phyloP scores from a whole-genome alignment of 116 monocot species.

The Trichopus zeylanicus region DNA sequence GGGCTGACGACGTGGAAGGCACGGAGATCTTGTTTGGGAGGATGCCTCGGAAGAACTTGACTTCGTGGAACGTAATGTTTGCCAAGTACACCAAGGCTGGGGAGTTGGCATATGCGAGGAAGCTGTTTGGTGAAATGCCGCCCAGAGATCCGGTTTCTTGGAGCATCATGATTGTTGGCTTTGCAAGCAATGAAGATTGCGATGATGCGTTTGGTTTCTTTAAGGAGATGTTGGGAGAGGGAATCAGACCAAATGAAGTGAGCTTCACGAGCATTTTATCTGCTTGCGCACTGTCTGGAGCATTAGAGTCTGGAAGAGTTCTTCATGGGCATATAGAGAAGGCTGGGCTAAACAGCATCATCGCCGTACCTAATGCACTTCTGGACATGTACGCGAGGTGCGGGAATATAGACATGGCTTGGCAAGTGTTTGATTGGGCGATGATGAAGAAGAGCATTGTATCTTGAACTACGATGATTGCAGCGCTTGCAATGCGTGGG shows the following conservation, averaged over 20 bases:
- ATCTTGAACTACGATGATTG: slow-evolving; percentile 69
- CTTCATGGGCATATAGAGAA: slow-evolving; percentile 36
- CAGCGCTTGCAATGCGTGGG: slow-evolving; percentile 49
- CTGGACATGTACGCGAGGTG: slow-evolving; percentile 68
- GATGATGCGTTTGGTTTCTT: slow-evolving; percentile 28
- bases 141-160: slow-evolving; percentile 37
- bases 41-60: slow-evolving; percentile 37
- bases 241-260: slow-evolving; percentile 29
- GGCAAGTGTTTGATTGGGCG: slow-evolving; percentile 21
- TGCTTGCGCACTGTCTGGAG: slow-evolving; percentile 41
- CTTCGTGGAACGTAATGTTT: slow-evolving; percentile 55
- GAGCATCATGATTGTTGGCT: slow-evolving; percentile 53
- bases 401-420: slow-evolving; percentile 35
- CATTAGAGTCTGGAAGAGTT: slow-evolving; percentile 37
- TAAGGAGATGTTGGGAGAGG: slow-evolving; percentile 16
- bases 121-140: slow-evolving; percentile 29
- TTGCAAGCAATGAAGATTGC: slow-evolving; percentile 21
- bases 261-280: slow-evolving; percentile 41
- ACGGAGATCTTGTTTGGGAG: slow-evolving; percentile 26
- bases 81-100: slow-evolving; percentile 34
- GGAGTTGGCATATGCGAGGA: slow-evolving; percentile 25
- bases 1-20: slow-evolving; percentile 16
- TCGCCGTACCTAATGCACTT: slow-evolving; percentile 39
- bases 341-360: slow-evolving; percentile 12
- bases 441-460: slow-evolving; percentile 40